Evolutionary conservation across 2,329 filamentous ascomycete species (phyloP), one percentile per base, ranked within the genome.

Genomic region (Aspergillus novoparasiticus): DNA sequence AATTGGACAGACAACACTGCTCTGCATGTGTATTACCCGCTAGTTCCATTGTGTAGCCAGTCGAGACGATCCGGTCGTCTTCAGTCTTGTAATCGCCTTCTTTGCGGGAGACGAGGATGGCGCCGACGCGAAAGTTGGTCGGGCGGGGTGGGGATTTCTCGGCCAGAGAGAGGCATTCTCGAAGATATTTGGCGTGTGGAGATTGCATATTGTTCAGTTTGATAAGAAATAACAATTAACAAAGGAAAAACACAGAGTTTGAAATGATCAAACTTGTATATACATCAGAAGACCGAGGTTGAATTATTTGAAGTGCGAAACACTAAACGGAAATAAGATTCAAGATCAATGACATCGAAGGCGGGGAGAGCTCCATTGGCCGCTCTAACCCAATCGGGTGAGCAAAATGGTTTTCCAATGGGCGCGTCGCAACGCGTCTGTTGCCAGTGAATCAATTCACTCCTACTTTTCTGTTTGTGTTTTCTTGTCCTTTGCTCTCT

Each of bases 11-110:
- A 73, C 93, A 96, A 77, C 90, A 94, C 80, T 99, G 93, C 76
- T 99, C 95, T 4, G 95, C 95, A 74, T 99, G 95, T 0, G 95
- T 98, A 80, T 99, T 99, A 48, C 94, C 95, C 0, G 88, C 85
- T 4, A 94, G 87, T 78, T 99, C 94, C 63, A 97, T 85, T 0
- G 95, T 97, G 80, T 94, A 98, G 60, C 95, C 94, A 1, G 92
- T 91, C 0, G 91, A 87, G 32, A 96, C 83, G 62, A 96, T 82
- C 30, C 79, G 75, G 69, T 88, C 78, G 30, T 76, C 69, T 26
- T 64, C 53, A 11, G 64, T 69, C 51, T 62, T 65, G 53, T 67
- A 56, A 54, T 76, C 70, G 57, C 66, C 60, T 43, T 74, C 68
- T 64, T 71, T 69, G 56, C 75, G 73, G 59, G 73, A 75, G 62